Conservation (phyloP, 371 early-diverging fungal genomes). For the Nematocida minor region DNA sequence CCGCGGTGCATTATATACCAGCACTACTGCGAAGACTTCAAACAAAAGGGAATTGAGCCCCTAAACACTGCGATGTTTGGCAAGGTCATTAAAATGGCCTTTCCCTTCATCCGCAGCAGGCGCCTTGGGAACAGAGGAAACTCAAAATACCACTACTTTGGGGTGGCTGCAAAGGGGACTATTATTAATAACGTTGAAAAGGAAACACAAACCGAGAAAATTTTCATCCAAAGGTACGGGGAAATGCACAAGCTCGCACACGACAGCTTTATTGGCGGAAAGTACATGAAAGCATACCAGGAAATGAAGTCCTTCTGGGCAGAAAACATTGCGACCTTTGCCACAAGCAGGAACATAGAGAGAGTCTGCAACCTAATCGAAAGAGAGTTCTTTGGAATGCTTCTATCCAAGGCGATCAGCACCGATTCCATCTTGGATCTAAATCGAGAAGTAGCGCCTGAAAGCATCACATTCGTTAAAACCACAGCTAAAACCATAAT, state of each 20-base stretch:
- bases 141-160: conserved; percentile 68
- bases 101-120: conserved; percentile 68
- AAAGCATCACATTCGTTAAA: conserved; percentile 3
- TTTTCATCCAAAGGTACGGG: conserved; percentile 15
- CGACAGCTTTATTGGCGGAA: neutral
- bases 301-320: conserved; percentile 43
- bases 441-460: neutral
- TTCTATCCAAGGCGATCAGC: neutral
- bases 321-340: neutral
- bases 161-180: conserved; percentile 53
- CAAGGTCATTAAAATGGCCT: conserved; percentile 68
- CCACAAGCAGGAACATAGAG: conserved; percentile 20
- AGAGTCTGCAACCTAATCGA: conserved; percentile 14
- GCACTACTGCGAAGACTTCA: conserved; percentile 67
- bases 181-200: neutral
- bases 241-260: conserved; percentile 25
- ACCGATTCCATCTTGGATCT: conserved; percentile 6
- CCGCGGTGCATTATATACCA: conserved; percentile 68
- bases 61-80: conserved; percentile 71
- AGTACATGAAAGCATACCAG: conserved; percentile 33
- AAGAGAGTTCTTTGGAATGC: conserved; percentile 33
- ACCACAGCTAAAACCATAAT: conserved; percentile 37
- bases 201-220: neutral
- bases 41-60: conserved; percentile 63
- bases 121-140: conserved; percentile 69